phyloP scores from a whole-genome alignment of 805 yeast species.

The Metschnikowia orientalis region DNA sequence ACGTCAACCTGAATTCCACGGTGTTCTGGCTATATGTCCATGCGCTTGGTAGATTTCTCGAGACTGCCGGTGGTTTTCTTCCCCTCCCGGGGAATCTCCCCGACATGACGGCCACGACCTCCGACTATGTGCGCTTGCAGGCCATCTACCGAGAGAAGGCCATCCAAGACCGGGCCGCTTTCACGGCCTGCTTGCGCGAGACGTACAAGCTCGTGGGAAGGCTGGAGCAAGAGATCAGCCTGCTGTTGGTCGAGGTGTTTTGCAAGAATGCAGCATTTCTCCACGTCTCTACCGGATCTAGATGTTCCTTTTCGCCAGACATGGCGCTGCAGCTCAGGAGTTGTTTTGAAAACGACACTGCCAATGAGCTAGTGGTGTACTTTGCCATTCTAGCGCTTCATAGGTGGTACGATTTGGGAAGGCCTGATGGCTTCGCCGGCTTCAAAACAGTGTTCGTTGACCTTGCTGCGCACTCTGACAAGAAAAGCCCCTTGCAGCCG shows the following conservation, averaged over 20 bases:
- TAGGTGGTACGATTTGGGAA: slow-evolving; percentile 21
- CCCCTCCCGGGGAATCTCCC: slow-evolving; percentile 77
- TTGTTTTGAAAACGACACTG: slow-evolving; percentile 1
- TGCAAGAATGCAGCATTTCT: slow-evolving; percentile 59
- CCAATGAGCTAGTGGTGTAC: slow-evolving; percentile 31
- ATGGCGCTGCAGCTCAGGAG: slow-evolving; percentile 2
- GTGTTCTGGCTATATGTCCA: slow-evolving; percentile 60
- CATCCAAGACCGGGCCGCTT: slow-evolving; percentile 39
- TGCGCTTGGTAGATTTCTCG: slow-evolving; percentile 52
- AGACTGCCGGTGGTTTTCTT: slow-evolving; percentile 33
- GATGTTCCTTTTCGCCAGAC: slow-evolving; percentile 6
- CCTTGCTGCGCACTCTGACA: slow-evolving; percentile 15
- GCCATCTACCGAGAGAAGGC: slow-evolving; percentile 56
- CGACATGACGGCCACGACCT: slow-evolving; percentile 82
- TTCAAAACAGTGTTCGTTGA: slow-evolving; percentile 20
- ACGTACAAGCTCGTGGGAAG: slow-evolving; percentile 26
- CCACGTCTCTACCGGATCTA: slow-evolving; percentile 46
- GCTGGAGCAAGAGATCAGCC: slow-evolving; percentile 25
- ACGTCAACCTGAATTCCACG: slow-evolving; percentile 20
- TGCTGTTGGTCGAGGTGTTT: slow-evolving; percentile 43
- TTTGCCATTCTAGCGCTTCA: slow-evolving; percentile 39
- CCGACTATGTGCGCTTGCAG: slow-evolving; percentile 55
- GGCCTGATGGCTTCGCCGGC: slow-evolving; percentile 17
- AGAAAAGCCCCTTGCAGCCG: slow-evolving; percentile 15
- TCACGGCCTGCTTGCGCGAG: slow-evolving; percentile 31